A percentile compares a stretch with the other conserved stretches of the same genome.
phyloP scores from a whole-genome alignment of 148 eudicot species.

The Persicaria tinctoria region DNA sequence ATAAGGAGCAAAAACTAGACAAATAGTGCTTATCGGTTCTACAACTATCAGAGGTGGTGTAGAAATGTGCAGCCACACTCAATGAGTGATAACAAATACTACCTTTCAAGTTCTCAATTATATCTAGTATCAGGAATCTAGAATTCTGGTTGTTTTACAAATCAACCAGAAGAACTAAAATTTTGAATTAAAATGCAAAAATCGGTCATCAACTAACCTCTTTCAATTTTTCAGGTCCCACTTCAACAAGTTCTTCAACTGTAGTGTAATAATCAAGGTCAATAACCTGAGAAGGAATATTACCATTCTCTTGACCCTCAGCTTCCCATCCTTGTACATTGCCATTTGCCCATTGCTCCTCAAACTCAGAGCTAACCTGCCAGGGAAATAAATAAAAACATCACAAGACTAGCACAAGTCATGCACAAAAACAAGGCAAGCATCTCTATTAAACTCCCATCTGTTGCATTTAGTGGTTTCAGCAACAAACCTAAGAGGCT shows the following conservation, averaged over 20 bases:
- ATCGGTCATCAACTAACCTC: conserved; percentile 47
- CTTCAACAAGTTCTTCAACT: conserved; percentile 75
- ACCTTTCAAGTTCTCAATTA: background rate
- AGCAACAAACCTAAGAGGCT: background rate
- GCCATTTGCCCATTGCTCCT: conserved; percentile 79
- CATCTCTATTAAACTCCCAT: background rate
- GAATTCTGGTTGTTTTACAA: background rate
- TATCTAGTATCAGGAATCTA: background rate
- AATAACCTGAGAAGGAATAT: conserved; percentile 36
- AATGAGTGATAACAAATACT: background rate
- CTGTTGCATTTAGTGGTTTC: background rate
- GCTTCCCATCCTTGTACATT: conserved; percentile 77
- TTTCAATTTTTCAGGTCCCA: conserved; percentile 85
- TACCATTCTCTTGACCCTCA: conserved; percentile 55
- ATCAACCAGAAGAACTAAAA: too few species aligned
- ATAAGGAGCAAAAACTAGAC: background rate
- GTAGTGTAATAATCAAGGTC: conserved; percentile 89
- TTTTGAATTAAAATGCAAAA: background rate
- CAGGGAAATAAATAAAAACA: conserved; percentile 1
- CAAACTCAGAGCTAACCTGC: conserved; percentile 78
- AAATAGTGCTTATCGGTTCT: background rate
- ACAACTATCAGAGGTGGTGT: too few species aligned
- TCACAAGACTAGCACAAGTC: background rate
- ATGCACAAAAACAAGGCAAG: background rate
- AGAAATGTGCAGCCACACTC: background rate